These are phyloP conservation scores for Apodospora peruviana DNA, from an alignment of 495 filamentous ascomycete genomes.

Conservation along the genomic window DNA sequence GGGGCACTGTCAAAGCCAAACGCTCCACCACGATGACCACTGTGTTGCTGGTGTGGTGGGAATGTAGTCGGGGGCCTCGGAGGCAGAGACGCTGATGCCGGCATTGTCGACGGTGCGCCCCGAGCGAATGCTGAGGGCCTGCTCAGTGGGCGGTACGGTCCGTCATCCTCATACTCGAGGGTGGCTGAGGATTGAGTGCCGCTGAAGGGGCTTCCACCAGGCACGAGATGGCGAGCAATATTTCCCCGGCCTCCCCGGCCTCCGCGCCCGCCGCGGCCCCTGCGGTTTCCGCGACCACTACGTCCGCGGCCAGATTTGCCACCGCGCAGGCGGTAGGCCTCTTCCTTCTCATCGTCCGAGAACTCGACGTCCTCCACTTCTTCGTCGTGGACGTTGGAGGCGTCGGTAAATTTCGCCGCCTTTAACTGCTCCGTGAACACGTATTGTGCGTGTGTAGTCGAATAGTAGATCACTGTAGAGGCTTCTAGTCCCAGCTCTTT, in stretches of 20 bases:
- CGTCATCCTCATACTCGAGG: constrained; percentile 55
- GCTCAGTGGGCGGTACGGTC: constrained; percentile 61
- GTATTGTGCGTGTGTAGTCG: constrained; percentile 64
- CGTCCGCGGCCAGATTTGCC: constrained; percentile 25
- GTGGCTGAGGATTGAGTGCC: constrained; percentile 1
- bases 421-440: constrained; percentile 80
- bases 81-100: no score
- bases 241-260: constrained; percentile 19
- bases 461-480: constrained; percentile 71
- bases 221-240: constrained; percentile 16
- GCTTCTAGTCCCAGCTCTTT: constrained; percentile 54
- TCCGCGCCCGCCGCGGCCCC: not conserved
- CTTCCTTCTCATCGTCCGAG: constrained; percentile 92
- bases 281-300: not conserved
- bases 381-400: constrained; percentile 90
- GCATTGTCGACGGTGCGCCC: constrained; percentile 32
- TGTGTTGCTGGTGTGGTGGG: no score
- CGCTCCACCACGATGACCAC: no score
- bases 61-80: no score
- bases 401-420: constrained; percentile 77
- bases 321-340: constrained; percentile 64
- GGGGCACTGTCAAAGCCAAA: no score
- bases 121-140: constrained; percentile 53
- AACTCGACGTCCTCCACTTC: constrained; percentile 92
- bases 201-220: not conserved